These are phyloP conservation scores for Cucumis melo DNA, from an alignment of 306 rosid genomes.

Conservation along the genomic window DNA sequence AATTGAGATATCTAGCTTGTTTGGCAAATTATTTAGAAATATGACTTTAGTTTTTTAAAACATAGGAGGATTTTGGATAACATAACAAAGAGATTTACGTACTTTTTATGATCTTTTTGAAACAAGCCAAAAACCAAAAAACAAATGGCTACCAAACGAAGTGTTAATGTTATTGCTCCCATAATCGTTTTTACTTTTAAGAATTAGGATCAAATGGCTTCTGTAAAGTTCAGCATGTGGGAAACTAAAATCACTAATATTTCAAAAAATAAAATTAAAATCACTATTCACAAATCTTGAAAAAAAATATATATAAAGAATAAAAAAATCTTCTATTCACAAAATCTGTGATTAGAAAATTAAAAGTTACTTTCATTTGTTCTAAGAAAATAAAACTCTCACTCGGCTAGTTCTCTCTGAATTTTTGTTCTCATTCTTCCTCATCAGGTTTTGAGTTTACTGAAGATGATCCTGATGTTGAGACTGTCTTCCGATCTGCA, in stretches of 20 bases:
- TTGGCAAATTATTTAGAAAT: not conserved
- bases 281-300: not conserved
- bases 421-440: slow-evolving; percentile 1
- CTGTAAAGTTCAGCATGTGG: not conserved
- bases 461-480: slow-evolving; percentile 48
- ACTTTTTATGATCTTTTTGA: too few species aligned
- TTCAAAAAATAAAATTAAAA: not conserved
- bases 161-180: not conserved
- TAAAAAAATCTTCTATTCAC: not conserved
- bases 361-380: not conserved
- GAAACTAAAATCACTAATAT: not conserved
- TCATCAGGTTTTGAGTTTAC: slow-evolving; percentile 46
- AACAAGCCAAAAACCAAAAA: too few species aligned
- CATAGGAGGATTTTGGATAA: too few species aligned
- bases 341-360: not conserved
- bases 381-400: not conserved
- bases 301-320: not conserved
- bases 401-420: not conserved
- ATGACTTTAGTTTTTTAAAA: too few species aligned
- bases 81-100: too few species aligned
- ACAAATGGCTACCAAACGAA: too few species aligned
- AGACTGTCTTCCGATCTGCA: slow-evolving; percentile 38
- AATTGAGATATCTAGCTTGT: not conserved
- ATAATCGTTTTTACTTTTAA: not conserved
- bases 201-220: not conserved